Conservation (phyloP, 495 filamentous ascomycete genomes). For the Clavariopsis aquatica region DNA sequence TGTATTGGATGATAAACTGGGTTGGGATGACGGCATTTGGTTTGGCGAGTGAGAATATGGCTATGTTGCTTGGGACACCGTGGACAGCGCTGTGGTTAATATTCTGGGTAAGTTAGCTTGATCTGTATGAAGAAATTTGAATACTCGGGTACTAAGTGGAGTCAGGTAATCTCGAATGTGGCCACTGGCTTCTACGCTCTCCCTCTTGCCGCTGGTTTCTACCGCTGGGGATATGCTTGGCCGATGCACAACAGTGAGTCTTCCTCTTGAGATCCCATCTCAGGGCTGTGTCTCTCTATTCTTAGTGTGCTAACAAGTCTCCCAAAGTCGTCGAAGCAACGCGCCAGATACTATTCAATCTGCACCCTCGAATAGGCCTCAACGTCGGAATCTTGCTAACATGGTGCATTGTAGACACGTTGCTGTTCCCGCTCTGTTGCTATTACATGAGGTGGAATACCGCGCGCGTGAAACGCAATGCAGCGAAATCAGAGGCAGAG, state of each 20-base stretch:
- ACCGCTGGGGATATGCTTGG: conserved; percentile 70
- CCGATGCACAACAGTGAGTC: conserved; percentile 63
- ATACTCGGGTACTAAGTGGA: no score
- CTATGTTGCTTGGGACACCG: conserved; percentile 66
- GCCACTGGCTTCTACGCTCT: conserved; percentile 65
- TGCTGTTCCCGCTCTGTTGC: conserved; percentile 62
- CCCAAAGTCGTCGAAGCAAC: conserved; percentile 61
- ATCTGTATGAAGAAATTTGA: no score
- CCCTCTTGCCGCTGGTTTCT: conserved; percentile 61
- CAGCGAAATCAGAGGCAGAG: conserved; percentile 23
- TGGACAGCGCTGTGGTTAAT: conserved; percentile 73
- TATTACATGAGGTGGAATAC: conserved; percentile 39
- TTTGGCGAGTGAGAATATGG: conserved; percentile 71
- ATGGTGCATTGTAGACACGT: conserved; percentile 60
- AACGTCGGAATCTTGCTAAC: conserved; percentile 65
- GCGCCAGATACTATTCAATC: conserved; percentile 63
- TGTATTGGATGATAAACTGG: conserved; percentile 78
- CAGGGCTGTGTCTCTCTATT: background rate
- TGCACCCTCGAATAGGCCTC: conserved; percentile 61
- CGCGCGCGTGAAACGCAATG: conserved; percentile 15
- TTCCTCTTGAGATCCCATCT: no score
- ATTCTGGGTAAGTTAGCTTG: conserved; percentile 62
- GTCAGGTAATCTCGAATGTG: conserved; percentile 51
- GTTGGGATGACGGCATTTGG: conserved; percentile 69
- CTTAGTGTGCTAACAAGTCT: conserved; percentile 13